These are phyloP conservation scores for Neofusicoccum cordaticola DNA, from an alignment of 2,329 filamentous ascomycete species.

Conservation along the genomic window DNA sequence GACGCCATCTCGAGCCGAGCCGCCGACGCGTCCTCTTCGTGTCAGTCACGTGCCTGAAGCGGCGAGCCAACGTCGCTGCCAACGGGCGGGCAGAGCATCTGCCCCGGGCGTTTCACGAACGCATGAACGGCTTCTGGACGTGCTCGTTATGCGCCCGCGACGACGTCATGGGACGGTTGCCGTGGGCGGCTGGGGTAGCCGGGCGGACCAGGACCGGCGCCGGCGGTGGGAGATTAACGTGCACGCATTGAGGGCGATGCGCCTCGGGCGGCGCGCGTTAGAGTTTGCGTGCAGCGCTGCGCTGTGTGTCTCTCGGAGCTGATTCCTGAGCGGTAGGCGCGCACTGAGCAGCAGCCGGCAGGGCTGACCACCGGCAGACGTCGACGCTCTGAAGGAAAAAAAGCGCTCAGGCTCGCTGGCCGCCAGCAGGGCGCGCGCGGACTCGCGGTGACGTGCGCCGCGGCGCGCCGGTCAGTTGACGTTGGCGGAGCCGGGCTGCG, in stretches of 20 bases:
- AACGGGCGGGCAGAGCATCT: neutral
- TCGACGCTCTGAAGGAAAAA: neutral
- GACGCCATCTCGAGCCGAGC: slow-evolving; percentile 13
- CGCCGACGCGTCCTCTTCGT: slow-evolving; percentile 9
- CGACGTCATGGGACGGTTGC: slow-evolving; percentile 3
- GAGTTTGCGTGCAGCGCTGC: neutral
- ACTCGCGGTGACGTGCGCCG: slow-evolving; percentile 6
- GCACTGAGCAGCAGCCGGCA: slow-evolving; percentile 3
- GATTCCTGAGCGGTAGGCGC: neutral
- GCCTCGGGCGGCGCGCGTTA: slow-evolving; percentile 8
- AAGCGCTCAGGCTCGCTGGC: neutral
- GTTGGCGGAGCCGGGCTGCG: neutral
- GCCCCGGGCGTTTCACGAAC: slow-evolving; percentile 3
- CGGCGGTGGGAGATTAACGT: slow-evolving; percentile 10
- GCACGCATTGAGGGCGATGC: slow-evolving; percentile 7
- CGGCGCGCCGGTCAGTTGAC: neutral
- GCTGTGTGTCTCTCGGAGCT: neutral
- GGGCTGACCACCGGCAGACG: neutral
- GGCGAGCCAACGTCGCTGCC: neutral
- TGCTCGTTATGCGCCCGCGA: slow-evolving; percentile 3
- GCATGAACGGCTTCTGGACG: neutral
- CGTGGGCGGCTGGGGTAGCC: slow-evolving; percentile 6
- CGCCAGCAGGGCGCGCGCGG: neutral
- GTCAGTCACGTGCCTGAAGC: neutral
- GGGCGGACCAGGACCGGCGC: neutral